A percentile compares a stretch with the other conserved stretches of the same genome.
These are phyloP conservation scores for Podospora didyma DNA, from an alignment of 495 filamentous ascomycete genomes.

Conservation along the genomic window DNA sequence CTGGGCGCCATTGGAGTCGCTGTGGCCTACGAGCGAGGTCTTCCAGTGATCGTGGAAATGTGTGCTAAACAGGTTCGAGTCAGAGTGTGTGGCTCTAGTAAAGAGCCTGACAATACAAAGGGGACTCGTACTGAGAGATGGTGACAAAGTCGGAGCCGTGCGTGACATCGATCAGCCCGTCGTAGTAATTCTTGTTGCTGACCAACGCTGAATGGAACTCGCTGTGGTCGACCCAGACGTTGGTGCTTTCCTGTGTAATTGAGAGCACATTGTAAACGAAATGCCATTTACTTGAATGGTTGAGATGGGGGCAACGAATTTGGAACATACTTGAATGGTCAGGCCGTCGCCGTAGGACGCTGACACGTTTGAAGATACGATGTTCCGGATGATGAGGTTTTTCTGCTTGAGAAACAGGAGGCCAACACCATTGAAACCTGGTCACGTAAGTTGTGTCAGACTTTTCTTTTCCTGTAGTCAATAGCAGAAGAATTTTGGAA, in stretches of 20 bases:
- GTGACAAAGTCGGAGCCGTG: conserved; percentile 53
- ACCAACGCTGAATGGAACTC: conserved; percentile 56
- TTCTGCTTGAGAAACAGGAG: conserved; percentile 43
- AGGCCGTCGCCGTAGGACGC: conserved; percentile 59
- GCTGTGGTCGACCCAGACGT: conserved; percentile 68
- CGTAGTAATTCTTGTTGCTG: conserved; percentile 63
- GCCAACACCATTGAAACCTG: conserved; percentile 42
- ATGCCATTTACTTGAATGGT: no score
- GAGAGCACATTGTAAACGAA: no score
- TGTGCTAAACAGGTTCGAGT: no score
- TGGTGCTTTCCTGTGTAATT: conserved; percentile 39
- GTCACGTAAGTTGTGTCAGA: no score
- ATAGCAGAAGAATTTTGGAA: no score
- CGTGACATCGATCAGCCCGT: conserved; percentile 60
- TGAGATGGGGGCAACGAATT: no score
- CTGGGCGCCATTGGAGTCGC: conserved; percentile 42
- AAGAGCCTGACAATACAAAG: no score
- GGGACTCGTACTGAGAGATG: conserved; percentile 40
- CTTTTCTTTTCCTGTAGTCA: no score
- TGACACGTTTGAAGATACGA: conserved; percentile 55
- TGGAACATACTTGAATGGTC: conserved; percentile 41
- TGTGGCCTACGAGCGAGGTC: conserved; percentile 59
- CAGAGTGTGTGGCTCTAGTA: no score
- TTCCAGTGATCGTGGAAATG: conserved; percentile 64
- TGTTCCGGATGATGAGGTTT: conserved; percentile 61